A percentile compares a stretch with the other conserved stretches of the same genome.
These are phyloP conservation scores for Wickerhamiella siamensis DNA, from an alignment of 805 yeast genomes.

Conservation along the genomic window DNA sequence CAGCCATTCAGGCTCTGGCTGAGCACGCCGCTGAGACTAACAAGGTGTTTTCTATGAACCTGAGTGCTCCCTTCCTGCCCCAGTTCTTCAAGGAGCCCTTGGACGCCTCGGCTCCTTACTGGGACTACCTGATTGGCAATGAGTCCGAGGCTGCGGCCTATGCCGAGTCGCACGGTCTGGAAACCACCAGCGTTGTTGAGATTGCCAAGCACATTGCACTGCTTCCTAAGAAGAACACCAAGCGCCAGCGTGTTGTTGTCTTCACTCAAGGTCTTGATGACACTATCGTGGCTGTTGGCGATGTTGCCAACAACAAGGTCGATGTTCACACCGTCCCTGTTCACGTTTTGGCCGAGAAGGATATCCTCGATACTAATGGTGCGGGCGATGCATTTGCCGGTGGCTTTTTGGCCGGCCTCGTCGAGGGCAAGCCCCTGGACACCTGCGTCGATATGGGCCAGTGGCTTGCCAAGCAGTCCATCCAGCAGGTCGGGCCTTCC, in stretches of 20 bases:
- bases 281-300: conserved; percentile 60
- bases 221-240: conserved; percentile 56
- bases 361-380: conserved; percentile 89
- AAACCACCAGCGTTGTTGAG: conserved; percentile 45
- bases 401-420: conserved; percentile 84
- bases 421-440: conserved; percentile 48
- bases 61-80: conserved; percentile 94
- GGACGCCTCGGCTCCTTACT: conserved; percentile 66
- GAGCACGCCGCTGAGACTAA: conserved; percentile 76
- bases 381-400: conserved; percentile 99
- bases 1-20: conserved; percentile 78
- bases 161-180: conserved; percentile 69
- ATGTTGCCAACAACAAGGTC: conserved; percentile 29
- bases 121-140: conserved; percentile 85
- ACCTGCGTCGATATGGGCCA: conserved; percentile 64
- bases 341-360: conserved; percentile 47
- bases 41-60: conserved; percentile 69
- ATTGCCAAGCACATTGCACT: conserved; percentile 74
- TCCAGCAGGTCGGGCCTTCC: conserved; percentile 89
- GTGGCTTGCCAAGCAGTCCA: conserved; percentile 87
- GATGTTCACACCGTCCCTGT: conserved; percentile 48
- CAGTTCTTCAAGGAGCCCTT: conserved; percentile 89
- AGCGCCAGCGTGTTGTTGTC: conserved; percentile 68
- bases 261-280: conserved; percentile 94
- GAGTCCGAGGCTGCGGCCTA: conserved; percentile 94